phyloP scores from a whole-genome alignment of 192 early-diverging fungal species.

The Coemansia sp. region DNA sequence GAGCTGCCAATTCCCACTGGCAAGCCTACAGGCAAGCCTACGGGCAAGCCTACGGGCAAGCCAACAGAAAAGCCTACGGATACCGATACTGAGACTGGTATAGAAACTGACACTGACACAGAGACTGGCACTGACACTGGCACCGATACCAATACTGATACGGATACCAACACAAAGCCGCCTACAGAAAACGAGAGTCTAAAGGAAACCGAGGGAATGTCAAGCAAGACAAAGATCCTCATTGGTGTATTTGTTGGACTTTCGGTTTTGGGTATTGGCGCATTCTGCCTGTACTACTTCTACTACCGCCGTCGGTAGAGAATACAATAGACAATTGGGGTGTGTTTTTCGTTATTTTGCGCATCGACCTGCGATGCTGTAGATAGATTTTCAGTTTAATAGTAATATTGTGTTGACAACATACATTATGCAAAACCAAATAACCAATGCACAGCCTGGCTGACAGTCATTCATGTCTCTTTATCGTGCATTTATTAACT shows the following conservation, averaged over 20 bases:
- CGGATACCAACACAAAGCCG: background rate
- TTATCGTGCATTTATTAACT: background rate
- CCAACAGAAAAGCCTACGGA: too few relatives aligned
- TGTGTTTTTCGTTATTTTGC: background rate
- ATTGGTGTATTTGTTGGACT: constrained; percentile 25
- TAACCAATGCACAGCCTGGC: background rate
- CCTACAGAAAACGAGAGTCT: background rate
- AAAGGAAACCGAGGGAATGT: constrained; percentile 15
- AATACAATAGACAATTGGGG: background rate
- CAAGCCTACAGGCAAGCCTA: background rate
- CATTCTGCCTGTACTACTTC: constrained; percentile 24
- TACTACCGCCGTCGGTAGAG: constrained; percentile 7
- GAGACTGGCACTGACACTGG: background rate
- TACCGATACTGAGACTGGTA: background rate
- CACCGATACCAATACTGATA: background rate
- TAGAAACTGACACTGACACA: background rate
- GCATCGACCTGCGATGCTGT: background rate
- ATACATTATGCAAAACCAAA: background rate
- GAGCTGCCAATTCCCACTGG: background rate
- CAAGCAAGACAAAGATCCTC: constrained; percentile 23
- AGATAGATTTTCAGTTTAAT: background rate
- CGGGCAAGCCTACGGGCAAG: too few relatives aligned
- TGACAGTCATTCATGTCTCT: background rate
- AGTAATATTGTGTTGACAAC: background rate
- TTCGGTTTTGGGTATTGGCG: constrained; percentile 20